Conservation (phyloP, 1,284 basidiomycete genomes). For the Mycena citricolor region DNA sequence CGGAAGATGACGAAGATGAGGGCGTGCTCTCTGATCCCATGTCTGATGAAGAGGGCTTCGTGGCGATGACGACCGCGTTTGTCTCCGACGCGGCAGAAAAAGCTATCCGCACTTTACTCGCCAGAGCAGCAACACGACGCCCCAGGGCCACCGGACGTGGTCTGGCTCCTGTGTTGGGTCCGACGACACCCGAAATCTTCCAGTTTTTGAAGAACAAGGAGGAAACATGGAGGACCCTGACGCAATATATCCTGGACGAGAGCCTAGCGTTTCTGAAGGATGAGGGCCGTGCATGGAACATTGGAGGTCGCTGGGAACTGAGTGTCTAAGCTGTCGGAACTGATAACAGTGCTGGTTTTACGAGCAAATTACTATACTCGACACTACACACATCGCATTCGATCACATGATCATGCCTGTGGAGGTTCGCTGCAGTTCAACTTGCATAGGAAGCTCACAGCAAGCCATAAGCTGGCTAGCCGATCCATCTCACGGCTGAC, state of each 20-base stretch:
- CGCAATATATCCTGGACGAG: constrained; percentile 61
- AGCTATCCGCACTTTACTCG: constrained; percentile 41
- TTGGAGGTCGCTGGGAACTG: constrained; percentile 10
- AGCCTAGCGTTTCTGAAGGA: constrained; percentile 48
- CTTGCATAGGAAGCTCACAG: too few species aligned
- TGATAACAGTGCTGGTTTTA: too few species aligned
- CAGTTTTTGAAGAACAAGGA: constrained; percentile 47
- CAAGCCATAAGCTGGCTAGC: too few species aligned
- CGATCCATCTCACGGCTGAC: too few species aligned
- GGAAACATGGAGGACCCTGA: constrained; percentile 61
- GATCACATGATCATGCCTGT: too few species aligned
- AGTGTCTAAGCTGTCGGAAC: constrained; percentile 2
- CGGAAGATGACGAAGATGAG: constrained; percentile 39
- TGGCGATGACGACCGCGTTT: constrained; percentile 54
- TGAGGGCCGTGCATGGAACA: constrained; percentile 46
- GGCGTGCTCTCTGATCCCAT: constrained; percentile 60
- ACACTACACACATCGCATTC: too few species aligned
- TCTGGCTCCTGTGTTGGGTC: constrained; percentile 33
- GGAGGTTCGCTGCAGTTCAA: too few species aligned
- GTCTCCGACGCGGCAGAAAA: constrained; percentile 48
- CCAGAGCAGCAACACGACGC: constrained; percentile 17
- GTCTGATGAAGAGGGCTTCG: constrained; percentile 59
- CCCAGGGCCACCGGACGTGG: constrained; percentile 13
- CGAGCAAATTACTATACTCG: too few species aligned
- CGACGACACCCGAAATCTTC: constrained; percentile 51